These are phyloP conservation scores for Termitomyces sp. DNA, from an alignment of 768 basidiomycete species.

Conservation along the genomic window DNA sequence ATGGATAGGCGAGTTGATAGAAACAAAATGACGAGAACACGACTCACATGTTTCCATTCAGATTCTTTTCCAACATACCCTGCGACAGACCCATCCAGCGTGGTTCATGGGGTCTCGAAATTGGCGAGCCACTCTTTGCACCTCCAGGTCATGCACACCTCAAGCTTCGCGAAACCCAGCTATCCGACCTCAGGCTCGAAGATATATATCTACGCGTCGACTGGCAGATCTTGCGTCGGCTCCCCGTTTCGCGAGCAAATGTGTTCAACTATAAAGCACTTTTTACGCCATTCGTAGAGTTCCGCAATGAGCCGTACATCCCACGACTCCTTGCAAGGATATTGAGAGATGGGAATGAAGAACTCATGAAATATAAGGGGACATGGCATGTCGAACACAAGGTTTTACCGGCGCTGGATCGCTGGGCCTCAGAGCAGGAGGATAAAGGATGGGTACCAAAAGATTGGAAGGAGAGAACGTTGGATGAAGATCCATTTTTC, in stretches of 20 bases:
- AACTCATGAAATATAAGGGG: slow-evolving; percentile 39
- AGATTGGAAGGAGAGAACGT: slow-evolving; percentile 43
- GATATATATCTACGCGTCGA: slow-evolving; percentile 45
- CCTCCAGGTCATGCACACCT: slow-evolving; percentile 35
- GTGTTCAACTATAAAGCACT: slow-evolving; percentile 51
- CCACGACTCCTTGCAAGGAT: slow-evolving; percentile 41
- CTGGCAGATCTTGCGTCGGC: slow-evolving; percentile 48
- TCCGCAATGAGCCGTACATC: slow-evolving; percentile 42
- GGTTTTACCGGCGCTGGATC: slow-evolving; percentile 37
- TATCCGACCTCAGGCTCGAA: slow-evolving; percentile 29
- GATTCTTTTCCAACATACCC: neutral
- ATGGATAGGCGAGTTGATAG: slow-evolving; percentile 38
- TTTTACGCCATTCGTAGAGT: slow-evolving; percentile 41
- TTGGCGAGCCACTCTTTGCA: slow-evolving; percentile 42
- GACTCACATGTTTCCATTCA: neutral
- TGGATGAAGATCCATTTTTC: slow-evolving; percentile 48
- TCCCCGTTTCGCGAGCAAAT: slow-evolving; percentile 42
- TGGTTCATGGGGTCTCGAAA: neutral
- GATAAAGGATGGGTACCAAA: slow-evolving; percentile 39
- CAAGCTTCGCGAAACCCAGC: slow-evolving; percentile 25
- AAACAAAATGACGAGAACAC: neutral
- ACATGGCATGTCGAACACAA: slow-evolving; percentile 36
- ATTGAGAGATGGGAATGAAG: slow-evolving; percentile 31
- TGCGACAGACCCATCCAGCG: neutral
- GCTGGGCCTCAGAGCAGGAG: slow-evolving; percentile 47